Base-by-base conservation (phyloP, 805 yeast genomes). In the Ogataea wickerhamii region DNA sequence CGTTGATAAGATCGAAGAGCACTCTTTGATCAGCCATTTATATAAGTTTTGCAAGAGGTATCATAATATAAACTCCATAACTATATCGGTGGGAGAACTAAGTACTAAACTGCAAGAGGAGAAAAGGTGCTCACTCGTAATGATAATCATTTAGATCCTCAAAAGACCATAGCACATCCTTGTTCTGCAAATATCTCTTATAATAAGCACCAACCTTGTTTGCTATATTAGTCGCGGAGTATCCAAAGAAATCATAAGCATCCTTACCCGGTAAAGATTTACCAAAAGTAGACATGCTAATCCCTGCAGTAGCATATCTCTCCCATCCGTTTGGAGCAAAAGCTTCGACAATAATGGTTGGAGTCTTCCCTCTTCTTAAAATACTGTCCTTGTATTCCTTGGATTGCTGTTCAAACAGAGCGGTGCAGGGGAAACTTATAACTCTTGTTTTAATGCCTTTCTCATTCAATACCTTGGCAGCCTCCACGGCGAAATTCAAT, bases 211-310 rank as follows among this genome's bases (percentile, higher is more conserved):
- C 48, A n/a, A 63, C 56, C 39, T 59, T 60, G 8, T 37, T 41
- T 53, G 93, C 91, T 63, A 93, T 74, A 49, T 94, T 95, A 64
- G 85, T 96, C 47, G 88, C 82, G 38, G 93, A 87, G 75, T 89
- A 93, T 48, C 78, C 96, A 53, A 91, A 86, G 70, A 61, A 70
- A 66, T 85, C 76, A 80, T 81, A 93, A 44, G 88, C 77, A 47
- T 83, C 86, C 40, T 70, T 67, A 60, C 82, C 91, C 62, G 87
- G 86, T 64, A 95, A 97, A 41, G 97, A 88, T 48, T 89, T 93
- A 75, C 98, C 98, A 63, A 93, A 93, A 69, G 86, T 79, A 77
- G 85, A 79, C 62, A 93, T 75, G 68, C 96, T 96, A 59, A 91
- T 86, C 66, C 88, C 95, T 73, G 87, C 95, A 71, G 93, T 98